Evolutionary conservation across 768 basidiomycete species (phyloP), one percentile per base, ranked within the genome.

Genomic region (Sporobolomyces roseus): DNA sequence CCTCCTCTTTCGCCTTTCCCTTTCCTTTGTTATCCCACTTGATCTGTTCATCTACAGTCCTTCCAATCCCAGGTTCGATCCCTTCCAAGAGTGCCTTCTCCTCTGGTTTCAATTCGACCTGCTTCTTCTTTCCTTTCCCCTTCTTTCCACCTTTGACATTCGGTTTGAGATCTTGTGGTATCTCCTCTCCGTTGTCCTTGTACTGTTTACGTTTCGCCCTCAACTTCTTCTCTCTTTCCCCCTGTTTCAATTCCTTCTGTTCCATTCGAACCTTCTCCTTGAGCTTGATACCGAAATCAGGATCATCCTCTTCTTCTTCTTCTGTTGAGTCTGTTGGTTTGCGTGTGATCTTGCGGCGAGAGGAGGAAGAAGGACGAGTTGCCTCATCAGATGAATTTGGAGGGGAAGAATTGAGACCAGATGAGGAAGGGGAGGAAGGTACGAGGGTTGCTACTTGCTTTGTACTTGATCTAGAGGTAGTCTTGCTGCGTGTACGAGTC

Each of bases 281-380:
- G 3, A 59, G 41, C 7, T 51, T 29, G 29, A 32, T 43, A 32
- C 41, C 65, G 49, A 66, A 66, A 50, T 58, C 65, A 3, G 65
- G 65, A 51, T n/a, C 56, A 13, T 59, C 65, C 2, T 50, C 52
- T 45, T 52, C 56, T 21, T 52, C 56, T 5, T 41, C 48, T 49
- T 41, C 38, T 41, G 38, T 9, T 17, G 64, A 48, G 48, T 58
- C 54, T 16, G 25, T 4, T 35, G 55, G 4, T 58, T 48, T 23
- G n/a, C n/a, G n/a, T n/a, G n/a, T n/a, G n/a, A n/a, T n/a, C n/a
- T n/a, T 27, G 65, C 12, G 56, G 23, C 38, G 32, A 36, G 55
- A 27, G 5, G 36, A 7, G 12, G 55, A 56, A 19, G 10, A 17
- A 17, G 55, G 38, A 41, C 5, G 29, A 21, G 36, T 12, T 19